phyloP scores from a whole-genome alignment of 176 grass and related monocot species.

The Musa acuminata region DNA sequence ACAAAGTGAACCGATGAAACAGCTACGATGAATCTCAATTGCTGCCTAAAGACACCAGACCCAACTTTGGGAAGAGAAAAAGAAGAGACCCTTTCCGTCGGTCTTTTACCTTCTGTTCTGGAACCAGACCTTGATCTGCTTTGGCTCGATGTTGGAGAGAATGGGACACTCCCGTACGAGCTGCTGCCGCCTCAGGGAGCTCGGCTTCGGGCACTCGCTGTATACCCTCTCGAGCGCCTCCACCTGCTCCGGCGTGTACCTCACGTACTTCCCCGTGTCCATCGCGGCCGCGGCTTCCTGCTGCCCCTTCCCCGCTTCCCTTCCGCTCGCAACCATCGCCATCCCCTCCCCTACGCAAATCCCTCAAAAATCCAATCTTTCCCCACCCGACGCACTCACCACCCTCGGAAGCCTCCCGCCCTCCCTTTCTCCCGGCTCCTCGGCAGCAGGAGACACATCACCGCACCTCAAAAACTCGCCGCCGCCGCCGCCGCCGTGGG shows the following conservation, averaged over 20 bases:
- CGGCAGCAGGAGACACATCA: neutral
- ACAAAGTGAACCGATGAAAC: neutral
- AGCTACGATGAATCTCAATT: neutral
- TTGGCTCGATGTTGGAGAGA: conserved; percentile 86
- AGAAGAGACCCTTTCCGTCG: neutral
- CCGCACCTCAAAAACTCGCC: neutral
- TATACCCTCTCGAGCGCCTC: conserved; percentile 94
- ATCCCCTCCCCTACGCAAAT: conserved; percentile 15
- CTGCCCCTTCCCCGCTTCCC: conserved; percentile 13
- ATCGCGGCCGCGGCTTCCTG: conserved; percentile 25
- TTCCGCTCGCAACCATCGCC: conserved; percentile 40
- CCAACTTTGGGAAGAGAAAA: neutral
- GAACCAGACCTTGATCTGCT: conserved; percentile 99
- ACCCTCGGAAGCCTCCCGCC: neutral
- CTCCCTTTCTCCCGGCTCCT: neutral
- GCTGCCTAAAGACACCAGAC: neutral
- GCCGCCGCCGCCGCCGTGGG: neutral
- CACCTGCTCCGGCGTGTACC: conserved; percentile 97
- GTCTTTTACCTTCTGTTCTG: conserved; percentile 82
- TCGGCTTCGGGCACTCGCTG: conserved; percentile 91
- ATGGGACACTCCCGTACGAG: conserved; percentile 85
- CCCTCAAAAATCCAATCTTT: neutral
- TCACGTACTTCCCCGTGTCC: conserved; percentile 90
- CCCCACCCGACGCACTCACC: neutral
- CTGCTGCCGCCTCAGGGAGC: conserved; percentile 73